Percentiles rank a stretch among this genome's conserved stretches.
Conservation (phyloP, 2,329 filamentous ascomycete species). For the Exophiala alcalophila region DNA sequence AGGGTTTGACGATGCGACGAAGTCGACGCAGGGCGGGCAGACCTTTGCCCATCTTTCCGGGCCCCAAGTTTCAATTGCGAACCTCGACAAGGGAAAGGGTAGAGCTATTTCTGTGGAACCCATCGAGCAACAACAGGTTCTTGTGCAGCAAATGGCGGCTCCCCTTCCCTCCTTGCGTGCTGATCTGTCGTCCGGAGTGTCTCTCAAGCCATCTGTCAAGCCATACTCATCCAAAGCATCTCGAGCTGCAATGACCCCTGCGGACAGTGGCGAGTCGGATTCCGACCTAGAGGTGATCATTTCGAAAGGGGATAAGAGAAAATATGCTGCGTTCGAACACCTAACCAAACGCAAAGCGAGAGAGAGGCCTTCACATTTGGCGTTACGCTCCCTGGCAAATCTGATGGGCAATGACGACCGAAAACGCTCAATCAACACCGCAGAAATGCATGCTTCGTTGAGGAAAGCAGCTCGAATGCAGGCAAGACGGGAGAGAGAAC, state of each 20-base stretch:
- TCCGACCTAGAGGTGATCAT: constrained; percentile 63
- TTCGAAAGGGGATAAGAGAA: constrained; percentile 39
- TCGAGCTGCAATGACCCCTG: not conserved
- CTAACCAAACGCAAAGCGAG: constrained; percentile 61
- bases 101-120: constrained; percentile 44
- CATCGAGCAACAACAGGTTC: constrained; percentile 3
- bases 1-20: constrained; percentile 26
- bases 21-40: too few relatives aligned
- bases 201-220: constrained; percentile 13
- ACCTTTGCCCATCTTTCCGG: too few relatives aligned
- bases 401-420: constrained; percentile 57
- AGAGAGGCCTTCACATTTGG: constrained; percentile 62
- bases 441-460: constrained; percentile 66
- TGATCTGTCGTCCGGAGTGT: constrained; percentile 2
- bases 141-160: not conserved
- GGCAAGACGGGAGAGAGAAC: constrained; percentile 71
- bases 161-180: not conserved
- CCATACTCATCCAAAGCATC: not conserved
- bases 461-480: constrained; percentile 73
- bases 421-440: constrained; percentile 60
- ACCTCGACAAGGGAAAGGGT: constrained; percentile 59
- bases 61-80: not conserved
- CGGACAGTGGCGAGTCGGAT: constrained; percentile 38
- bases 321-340: constrained; percentile 66
- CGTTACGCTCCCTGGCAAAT: constrained; percentile 71